Evolutionary conservation across 2,329 filamentous ascomycete genomes (phyloP).

Genomic region (Daldinia sp.): DNA sequence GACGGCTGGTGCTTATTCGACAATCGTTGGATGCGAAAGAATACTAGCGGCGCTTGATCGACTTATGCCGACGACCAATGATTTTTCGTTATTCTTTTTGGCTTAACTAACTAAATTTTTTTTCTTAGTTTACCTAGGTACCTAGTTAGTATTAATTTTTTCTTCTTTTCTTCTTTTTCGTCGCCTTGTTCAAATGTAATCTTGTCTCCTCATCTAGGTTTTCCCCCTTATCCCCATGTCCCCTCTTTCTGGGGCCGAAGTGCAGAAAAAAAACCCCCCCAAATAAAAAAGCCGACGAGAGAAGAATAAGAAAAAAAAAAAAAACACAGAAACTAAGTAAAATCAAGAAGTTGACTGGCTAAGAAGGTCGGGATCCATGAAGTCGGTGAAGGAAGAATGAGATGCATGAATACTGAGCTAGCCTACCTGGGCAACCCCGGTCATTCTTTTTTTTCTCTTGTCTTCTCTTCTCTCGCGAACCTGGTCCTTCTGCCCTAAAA

Average conservation of each 20-base stretch:
- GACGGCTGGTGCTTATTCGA: conserved; percentile 32
- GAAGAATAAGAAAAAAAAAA: conserved; percentile 1
- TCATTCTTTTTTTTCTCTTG: neutral
- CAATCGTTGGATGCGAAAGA: conserved; percentile 25
- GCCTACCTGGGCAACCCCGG: conserved; percentile 42
- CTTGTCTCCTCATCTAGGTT: neutral
- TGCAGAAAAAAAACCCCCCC: conserved; percentile 1
- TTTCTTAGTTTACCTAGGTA: neutral
- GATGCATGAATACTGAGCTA: conserved; percentile 55
- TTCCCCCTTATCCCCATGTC: neutral
- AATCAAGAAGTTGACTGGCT: conserved; percentile 43
- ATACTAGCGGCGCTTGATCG: conserved; percentile 6
- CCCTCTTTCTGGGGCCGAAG: neutral
- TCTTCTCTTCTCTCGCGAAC: conserved; percentile 27
- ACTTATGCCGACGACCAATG: conserved; percentile 12
- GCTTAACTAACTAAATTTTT: neutral
- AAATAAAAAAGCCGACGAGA: neutral
- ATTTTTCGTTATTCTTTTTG: neutral
- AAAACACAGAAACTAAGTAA: conserved; percentile 7
- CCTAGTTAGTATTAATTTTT: no score
- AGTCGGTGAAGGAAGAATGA: conserved; percentile 57
- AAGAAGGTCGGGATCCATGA: conserved; percentile 44
- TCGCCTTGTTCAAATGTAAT: conserved; percentile 3
- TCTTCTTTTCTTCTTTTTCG: neutral
- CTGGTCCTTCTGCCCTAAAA: conserved; percentile 43